Evolutionary conservation across 139 green algal species (phyloP).

Genomic region (Asterochloris sp.): DNA sequence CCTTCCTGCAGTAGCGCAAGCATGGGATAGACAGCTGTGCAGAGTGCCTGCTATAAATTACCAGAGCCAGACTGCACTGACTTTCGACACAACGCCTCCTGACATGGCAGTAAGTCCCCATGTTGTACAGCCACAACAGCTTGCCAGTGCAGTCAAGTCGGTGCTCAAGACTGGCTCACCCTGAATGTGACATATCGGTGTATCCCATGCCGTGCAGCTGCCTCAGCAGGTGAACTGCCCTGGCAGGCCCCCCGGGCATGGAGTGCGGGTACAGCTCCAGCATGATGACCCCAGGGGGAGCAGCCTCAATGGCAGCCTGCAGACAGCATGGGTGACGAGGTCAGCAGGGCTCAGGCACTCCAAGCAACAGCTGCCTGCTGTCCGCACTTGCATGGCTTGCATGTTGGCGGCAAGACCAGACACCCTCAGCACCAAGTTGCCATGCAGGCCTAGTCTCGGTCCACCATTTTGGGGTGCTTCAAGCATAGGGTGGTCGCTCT

Average conservation of each 20-base stretch:
- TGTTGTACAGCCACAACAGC: neutral
- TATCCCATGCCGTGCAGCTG: constrained; percentile 67
- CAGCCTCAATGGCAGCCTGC: constrained; percentile 11
- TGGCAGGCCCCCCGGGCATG: constrained; percentile 33
- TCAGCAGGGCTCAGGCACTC: no score
- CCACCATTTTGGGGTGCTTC: no score
- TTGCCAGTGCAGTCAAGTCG: neutral
- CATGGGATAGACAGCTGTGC: no score
- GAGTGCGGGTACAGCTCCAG: constrained; percentile 59
- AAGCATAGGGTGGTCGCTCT: no score
- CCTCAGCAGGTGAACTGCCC: constrained; percentile 45
- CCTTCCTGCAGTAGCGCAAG: no score
- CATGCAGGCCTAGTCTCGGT: no score
- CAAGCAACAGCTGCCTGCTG: no score
- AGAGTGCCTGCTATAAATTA: neutral
- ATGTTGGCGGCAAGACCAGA: no score
- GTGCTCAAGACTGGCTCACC: constrained; percentile 16
- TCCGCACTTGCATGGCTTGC: no score
- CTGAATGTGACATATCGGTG: constrained; percentile 65
- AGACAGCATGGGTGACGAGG: neutral
- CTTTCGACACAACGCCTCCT: neutral
- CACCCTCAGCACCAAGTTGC: no score
- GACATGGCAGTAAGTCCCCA: neutral
- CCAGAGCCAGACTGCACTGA: neutral
- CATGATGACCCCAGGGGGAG: constrained; percentile 53